Evolutionary conservation across 2,329 filamentous ascomycete genomes (phyloP).

Genomic region (Epichloe scottii): DNA sequence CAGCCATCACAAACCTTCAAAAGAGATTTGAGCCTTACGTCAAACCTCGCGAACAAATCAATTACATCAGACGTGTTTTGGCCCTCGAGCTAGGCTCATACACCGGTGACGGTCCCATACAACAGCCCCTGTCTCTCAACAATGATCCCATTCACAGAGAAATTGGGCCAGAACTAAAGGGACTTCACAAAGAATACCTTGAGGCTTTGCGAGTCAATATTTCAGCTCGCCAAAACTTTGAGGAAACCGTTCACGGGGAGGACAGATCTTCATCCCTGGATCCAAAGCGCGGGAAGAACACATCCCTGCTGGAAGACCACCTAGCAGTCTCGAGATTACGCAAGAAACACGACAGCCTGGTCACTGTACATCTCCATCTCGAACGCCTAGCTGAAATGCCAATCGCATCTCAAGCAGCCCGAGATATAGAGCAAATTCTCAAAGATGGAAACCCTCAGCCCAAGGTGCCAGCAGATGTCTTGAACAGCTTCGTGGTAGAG

Average conservation of each 20-base stretch:
- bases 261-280: background rate
- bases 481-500: constrained; percentile 36
- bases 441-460: constrained; percentile 31
- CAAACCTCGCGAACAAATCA: constrained; percentile 43
- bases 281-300: constrained; percentile 7
- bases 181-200: constrained; percentile 41
- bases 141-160: constrained; percentile 25
- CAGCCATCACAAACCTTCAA: constrained; percentile 23
- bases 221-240: constrained; percentile 36
- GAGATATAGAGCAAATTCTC: constrained; percentile 38
- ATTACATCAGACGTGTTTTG: constrained; percentile 42
- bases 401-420: constrained; percentile 34
- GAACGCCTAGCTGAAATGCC: constrained; percentile 39
- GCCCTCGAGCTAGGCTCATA: constrained; percentile 39
- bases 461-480: constrained; percentile 37
- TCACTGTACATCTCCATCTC: constrained; percentile 37
- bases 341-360: constrained; percentile 37
- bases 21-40: constrained; percentile 38
- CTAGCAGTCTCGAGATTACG: constrained; percentile 37
- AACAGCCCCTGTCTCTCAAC: constrained; percentile 36
- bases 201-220: constrained; percentile 40
- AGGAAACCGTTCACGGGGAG: constrained; percentile 18
- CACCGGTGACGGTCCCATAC: constrained; percentile 28
- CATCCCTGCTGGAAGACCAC: constrained; percentile 33
- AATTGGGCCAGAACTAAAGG: constrained; percentile 26